These are phyloP conservation scores for Paraphaeosphaeria sporulosa DNA, from an alignment of 2,329 filamentous ascomycete genomes.

Conservation along the genomic window DNA sequence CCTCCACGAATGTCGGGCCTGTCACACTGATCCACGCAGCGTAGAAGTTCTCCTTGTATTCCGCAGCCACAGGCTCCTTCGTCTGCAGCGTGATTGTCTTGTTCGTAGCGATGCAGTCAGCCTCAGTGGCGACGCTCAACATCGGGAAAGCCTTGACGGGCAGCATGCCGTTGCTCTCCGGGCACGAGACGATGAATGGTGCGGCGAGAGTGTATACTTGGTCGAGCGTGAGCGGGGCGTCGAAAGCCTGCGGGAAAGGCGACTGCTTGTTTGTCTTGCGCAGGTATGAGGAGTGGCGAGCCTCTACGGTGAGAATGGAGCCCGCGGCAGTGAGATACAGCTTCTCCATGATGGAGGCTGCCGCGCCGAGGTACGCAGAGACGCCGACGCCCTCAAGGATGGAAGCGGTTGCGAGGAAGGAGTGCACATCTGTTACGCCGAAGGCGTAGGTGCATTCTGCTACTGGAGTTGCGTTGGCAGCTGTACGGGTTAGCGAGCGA, in stretches of 20 bases:
- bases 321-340: slow-evolving; percentile 68
- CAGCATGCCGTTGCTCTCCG: slow-evolving; percentile 61
- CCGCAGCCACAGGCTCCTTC: slow-evolving; percentile 31
- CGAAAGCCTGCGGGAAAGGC: slow-evolving; percentile 67
- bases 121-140: slow-evolving; percentile 43
- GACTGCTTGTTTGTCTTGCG: slow-evolving; percentile 58
- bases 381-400: slow-evolving; percentile 66
- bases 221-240: slow-evolving; percentile 65
- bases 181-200: slow-evolving; percentile 67
- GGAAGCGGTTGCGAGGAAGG: slow-evolving; percentile 61
- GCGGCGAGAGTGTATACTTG: slow-evolving; percentile 71
- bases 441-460: slow-evolving; percentile 65
- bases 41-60: slow-evolving; percentile 32
- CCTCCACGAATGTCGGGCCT: slow-evolving; percentile 44
- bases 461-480: slow-evolving; percentile 60
- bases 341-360: slow-evolving; percentile 64
- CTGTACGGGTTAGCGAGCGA: slow-evolving; percentile 11
- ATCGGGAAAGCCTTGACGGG: slow-evolving; percentile 68
- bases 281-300: slow-evolving; percentile 70
- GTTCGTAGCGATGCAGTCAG: slow-evolving; percentile 19
- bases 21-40: slow-evolving; percentile 50
- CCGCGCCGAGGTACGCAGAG: slow-evolving; percentile 69
- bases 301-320: slow-evolving; percentile 70
- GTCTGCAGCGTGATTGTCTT: slow-evolving; percentile 27
- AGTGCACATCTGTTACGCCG: slow-evolving; percentile 55